Percentiles rank a stretch among this genome's conserved stretches.
Evolutionary conservation across 441 rosid species (phyloP).

Genomic region (Jatropha podagrica): DNA sequence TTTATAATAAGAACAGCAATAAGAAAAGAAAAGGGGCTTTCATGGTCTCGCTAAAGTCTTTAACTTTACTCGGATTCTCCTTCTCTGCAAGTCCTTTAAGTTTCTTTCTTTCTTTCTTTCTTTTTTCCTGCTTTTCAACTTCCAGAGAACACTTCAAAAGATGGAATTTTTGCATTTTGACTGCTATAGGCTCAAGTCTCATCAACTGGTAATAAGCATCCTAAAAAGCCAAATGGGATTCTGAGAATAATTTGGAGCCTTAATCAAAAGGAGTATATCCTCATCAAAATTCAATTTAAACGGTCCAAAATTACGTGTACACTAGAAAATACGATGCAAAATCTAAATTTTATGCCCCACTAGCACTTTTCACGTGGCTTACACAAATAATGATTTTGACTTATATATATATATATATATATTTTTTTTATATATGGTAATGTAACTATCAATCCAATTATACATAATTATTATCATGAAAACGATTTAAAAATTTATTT

Average conservation of each 20-base stretch:
- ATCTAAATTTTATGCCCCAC: constrained; percentile 21
- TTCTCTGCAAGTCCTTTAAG: neutral
- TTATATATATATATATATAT: no score
- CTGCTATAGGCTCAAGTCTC: no score
- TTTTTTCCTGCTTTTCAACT: neutral
- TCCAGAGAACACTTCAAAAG: neutral
- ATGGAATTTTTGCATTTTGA: neutral
- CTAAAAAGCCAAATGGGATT: neutral
- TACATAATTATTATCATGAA: neutral
- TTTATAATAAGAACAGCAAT: neutral
- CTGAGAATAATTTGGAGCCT: neutral
- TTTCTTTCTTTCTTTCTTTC: neutral
- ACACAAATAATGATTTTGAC: constrained; percentile 20
- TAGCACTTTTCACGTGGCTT: constrained; percentile 30
- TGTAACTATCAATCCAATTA: neutral
- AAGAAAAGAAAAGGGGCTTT: no score
- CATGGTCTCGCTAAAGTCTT: no score
- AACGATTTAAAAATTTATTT: neutral
- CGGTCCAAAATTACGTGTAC: neutral
- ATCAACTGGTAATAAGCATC: neutral
- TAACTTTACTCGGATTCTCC: constrained; percentile 22
- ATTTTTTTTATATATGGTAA: neutral
- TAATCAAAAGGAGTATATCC: neutral
- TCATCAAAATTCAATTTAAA: neutral
- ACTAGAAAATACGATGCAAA: neutral